Percentiles rank a stretch among this genome's conserved stretches.
phyloP scores from a whole-genome alignment of 2,329 filamentous ascomycete species.

The Scedosporium boydii region DNA sequence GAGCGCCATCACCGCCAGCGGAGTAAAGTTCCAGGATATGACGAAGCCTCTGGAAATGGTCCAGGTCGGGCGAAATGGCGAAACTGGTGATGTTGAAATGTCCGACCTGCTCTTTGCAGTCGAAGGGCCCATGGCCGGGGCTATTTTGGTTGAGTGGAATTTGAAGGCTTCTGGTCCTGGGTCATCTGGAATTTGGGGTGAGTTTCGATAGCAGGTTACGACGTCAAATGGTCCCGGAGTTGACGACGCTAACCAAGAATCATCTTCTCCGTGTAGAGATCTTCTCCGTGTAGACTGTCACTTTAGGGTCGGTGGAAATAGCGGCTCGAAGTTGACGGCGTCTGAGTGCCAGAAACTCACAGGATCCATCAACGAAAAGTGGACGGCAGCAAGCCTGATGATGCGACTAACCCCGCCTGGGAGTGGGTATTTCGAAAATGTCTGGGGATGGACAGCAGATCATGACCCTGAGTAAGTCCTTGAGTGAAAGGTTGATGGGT shows the following conservation, averaged over 20 bases:
- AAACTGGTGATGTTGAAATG: neutral
- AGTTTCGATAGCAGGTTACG: neutral
- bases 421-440: slow-evolving; percentile 39
- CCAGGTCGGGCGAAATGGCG: neutral
- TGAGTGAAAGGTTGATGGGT: neutral
- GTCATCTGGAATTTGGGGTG: slow-evolving; percentile 23
- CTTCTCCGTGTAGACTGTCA: neutral
- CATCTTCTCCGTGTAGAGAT: neutral
- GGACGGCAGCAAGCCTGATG: slow-evolving; percentile 48
- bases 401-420: slow-evolving; percentile 33
- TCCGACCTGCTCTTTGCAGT: neutral
- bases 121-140: slow-evolving; percentile 55
- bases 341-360: slow-evolving; percentile 14
- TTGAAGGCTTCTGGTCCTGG: slow-evolving; percentile 41
- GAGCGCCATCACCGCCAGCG: slow-evolving; percentile 16
- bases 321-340: slow-evolving; percentile 7
- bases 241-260: neutral
- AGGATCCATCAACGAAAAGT: slow-evolving; percentile 30
- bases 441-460: slow-evolving; percentile 60
- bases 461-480: slow-evolving; percentile 36
- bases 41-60: neutral
- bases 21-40: slow-evolving; percentile 10
- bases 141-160: slow-evolving; percentile 65
- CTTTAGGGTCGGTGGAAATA: neutral
- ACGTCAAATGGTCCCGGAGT: neutral